Evolutionary conservation across 1,284 basidiomycete genomes (phyloP), one percentile per base, ranked within the genome.

Genomic region (Coniferiporia sulphurascens): DNA sequence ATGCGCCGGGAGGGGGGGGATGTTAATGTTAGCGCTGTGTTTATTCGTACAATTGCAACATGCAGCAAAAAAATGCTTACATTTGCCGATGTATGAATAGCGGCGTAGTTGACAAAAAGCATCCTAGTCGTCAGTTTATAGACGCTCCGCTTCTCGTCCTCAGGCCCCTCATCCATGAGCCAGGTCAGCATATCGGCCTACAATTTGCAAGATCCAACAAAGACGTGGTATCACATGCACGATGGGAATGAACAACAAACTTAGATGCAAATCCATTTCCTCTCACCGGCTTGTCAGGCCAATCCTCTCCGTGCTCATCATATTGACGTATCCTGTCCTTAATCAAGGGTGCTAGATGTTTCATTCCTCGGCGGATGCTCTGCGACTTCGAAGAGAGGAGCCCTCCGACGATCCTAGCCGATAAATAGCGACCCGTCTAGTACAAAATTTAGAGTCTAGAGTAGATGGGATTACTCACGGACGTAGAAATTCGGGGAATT

Each of bases 261-360:
- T n/a, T n/a, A n/a, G n/a, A n/a, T n/a, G n/a, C 3, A 10, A 1
- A 44, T 34, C n/a, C 12, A n/a, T n/a, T 1, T 27, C n/a, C n/a
- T 64, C 72, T 5, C 59, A 77, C 77, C 38, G 77, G 74, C 63
- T 72, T 75, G 32, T 72, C 73, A 1, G 65, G 57, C 72, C 72
- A 77, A 35, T 72, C 68, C 4, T 70, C 62, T 1, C 74, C 74
- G 45, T 70, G 64, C 51, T 73, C 68, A 3, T n/a, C n/a, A n/a
- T n/a, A n/a, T n/a, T n/a, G n/a, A n/a, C n/a, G n/a, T n/a, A n/a
- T n/a, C n/a, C n/a, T n/a, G n/a, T n/a, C n/a, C n/a, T n/a, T n/a
- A n/a, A n/a, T n/a, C n/a, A n/a, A n/a, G n/a, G n/a, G n/a, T n/a
- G 53, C 60, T 9, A 79, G 56, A 56, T 71, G 69, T 32, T 66